A percentile compares a stretch with the other conserved stretches of the same genome.
phyloP scores from a whole-genome alignment of 441 rosid species.

The Gossypium aridum region DNA sequence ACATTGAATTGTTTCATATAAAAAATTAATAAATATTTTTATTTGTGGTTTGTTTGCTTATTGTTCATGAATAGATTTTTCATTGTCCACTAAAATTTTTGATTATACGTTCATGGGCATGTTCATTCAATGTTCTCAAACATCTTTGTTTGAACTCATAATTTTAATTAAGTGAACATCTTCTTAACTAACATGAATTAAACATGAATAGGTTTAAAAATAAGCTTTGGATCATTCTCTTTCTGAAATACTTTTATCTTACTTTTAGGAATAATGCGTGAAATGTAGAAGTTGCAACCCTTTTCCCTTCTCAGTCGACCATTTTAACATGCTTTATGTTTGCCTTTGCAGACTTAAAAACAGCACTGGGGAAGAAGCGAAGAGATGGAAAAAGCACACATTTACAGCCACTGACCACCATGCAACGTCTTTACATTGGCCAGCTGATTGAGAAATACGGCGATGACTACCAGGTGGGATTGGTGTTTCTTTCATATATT shows the following conservation, averaged over 20 bases:
- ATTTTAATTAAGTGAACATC: too few species aligned
- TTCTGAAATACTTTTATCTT: background rate
- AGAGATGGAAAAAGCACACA: constrained; percentile 75
- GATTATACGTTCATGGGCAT: too few species aligned
- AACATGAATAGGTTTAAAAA: too few species aligned
- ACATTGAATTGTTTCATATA: too few species aligned
- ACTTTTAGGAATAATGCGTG: background rate
- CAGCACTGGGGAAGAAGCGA: constrained; percentile 80
- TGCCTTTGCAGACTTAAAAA: constrained; percentile 61
- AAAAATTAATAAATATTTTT: too few species aligned
- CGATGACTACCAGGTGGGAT: constrained; percentile 65
- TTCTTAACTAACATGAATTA: too few species aligned
- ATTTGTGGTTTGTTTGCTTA: too few species aligned
- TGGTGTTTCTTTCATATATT: background rate
- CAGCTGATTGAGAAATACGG: constrained; percentile 65
- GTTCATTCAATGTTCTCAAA: too few species aligned
- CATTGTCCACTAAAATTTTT: too few species aligned
- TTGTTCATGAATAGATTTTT: too few species aligned
- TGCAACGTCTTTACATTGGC: constrained; percentile 58
- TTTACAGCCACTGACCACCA: constrained; percentile 66
- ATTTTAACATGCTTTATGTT: constrained; percentile 4
- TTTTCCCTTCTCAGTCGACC: background rate
- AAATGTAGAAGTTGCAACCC: background rate
- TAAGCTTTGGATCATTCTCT: background rate
- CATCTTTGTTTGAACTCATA: too few species aligned